Evolutionary conservation across 2,329 filamentous ascomycete genomes (phyloP).

Genomic region (Cladosporium sp.): DNA sequence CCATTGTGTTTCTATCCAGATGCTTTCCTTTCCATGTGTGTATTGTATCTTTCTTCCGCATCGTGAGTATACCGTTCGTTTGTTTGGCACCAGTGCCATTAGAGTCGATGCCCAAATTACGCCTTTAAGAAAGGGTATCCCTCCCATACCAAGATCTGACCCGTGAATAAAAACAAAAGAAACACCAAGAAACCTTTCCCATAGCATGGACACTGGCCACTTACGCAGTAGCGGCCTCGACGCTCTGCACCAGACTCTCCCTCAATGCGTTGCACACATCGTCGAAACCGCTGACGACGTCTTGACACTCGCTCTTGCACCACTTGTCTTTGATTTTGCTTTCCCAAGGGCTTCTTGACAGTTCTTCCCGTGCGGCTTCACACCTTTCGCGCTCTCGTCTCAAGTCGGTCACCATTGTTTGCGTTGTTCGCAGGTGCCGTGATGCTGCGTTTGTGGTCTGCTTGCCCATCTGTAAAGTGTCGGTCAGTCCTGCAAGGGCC

Average conservation of each 20-base stretch:
- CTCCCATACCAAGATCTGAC: conserved; percentile 2
- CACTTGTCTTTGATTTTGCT: conserved; percentile 73
- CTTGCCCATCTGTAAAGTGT: conserved; percentile 90
- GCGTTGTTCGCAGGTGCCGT: conserved; percentile 75
- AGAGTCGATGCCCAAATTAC: neutral
- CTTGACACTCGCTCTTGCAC: conserved; percentile 79
- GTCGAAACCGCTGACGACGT: conserved; percentile 91
- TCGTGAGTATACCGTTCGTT: neutral
- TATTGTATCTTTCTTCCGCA: neutral
- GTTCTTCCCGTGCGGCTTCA: conserved; percentile 80
- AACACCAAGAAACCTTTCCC: neutral
- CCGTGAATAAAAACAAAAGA: neutral
- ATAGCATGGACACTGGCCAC: neutral
- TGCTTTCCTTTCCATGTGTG: neutral
- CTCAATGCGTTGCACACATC: conserved; percentile 85
- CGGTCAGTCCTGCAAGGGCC: conserved; percentile 81
- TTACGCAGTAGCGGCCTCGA: conserved; percentile 11
- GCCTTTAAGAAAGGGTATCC: conserved; percentile 11
- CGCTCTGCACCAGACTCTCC: conserved; percentile 26
- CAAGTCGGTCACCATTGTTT: conserved; percentile 84
- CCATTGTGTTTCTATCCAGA: neutral
- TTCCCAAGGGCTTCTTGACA: conserved; percentile 77
- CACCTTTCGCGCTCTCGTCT: conserved; percentile 77
- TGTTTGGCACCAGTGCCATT: neutral
- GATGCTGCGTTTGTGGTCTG: conserved; percentile 83